Percentiles rank a stretch among this genome's conserved stretches.
Conservation (phyloP, 176 grass and related monocot species). For the Rhynchospora tenuis region DNA sequence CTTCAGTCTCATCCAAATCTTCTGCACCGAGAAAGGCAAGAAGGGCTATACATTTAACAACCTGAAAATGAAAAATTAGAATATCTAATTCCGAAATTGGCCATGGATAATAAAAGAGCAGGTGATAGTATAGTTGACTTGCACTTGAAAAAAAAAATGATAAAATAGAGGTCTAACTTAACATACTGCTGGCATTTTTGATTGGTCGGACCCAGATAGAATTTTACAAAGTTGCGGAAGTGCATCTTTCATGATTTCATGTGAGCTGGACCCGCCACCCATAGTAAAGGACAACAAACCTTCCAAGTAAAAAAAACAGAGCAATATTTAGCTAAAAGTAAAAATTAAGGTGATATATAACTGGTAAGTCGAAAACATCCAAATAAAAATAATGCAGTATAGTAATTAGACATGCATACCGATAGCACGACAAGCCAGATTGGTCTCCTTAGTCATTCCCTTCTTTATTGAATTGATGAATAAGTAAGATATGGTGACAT, state of each 20-base stretch:
- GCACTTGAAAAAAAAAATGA: not conserved
- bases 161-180: not conserved
- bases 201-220: slow-evolving; percentile 46
- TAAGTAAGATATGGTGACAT: slow-evolving; percentile 59
- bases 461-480: slow-evolving; percentile 73
- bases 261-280: slow-evolving; percentile 39
- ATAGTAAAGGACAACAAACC: slow-evolving; percentile 65
- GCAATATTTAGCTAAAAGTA: not conserved
- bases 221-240: slow-evolving; percentile 45
- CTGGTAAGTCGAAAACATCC: not conserved
- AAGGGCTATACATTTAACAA: slow-evolving; percentile 67
- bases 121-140: not conserved
- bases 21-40: slow-evolving; percentile 64
- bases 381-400: not conserved
- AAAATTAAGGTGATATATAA: not conserved
- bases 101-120: not conserved
- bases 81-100: not conserved
- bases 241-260: slow-evolving; percentile 75
- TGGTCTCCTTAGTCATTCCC: slow-evolving; percentile 61
- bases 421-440: slow-evolving; percentile 58
- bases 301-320: slow-evolving; percentile 15
- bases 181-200: slow-evolving; percentile 59
- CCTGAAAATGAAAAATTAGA: slow-evolving; percentile 29
- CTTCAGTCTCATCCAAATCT: slow-evolving; percentile 65
- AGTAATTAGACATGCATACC: slow-evolving; percentile 20